A percentile compares a stretch with the other conserved stretches of the same genome.
These are phyloP conservation scores for Trichoderma brevicompactum DNA, from an alignment of 2,329 filamentous ascomycete genomes.

Conservation along the genomic window DNA sequence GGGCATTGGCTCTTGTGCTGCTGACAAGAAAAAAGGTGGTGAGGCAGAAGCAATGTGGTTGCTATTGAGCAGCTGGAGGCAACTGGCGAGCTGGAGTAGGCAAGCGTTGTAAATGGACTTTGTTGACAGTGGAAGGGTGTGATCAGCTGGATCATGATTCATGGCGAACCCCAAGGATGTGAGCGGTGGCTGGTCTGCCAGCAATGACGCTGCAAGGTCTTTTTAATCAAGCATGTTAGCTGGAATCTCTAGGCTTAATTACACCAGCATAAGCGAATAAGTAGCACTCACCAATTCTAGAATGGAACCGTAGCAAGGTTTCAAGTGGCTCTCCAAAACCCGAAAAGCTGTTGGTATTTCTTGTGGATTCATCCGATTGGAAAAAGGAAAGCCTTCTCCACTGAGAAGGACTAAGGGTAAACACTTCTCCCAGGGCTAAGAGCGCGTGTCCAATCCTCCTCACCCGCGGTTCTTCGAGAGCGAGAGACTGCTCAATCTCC, in stretches of 20 bases:
- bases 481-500: neutral
- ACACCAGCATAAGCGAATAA: neutral
- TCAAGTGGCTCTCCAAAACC: constrained; percentile 29
- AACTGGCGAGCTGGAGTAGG: constrained; percentile 27
- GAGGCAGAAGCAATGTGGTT: neutral
- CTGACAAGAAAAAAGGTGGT: neutral
- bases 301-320: constrained; percentile 29
- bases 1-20: neutral
- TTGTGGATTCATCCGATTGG: neutral
- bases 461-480: constrained; percentile 17
- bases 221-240: neutral
- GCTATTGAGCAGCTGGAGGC: constrained; percentile 26
- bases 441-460: constrained; percentile 23
- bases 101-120: constrained; percentile 25
- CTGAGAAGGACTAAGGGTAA: constrained; percentile 21
- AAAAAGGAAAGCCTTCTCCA: constrained; percentile 26
- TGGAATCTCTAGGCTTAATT: neutral
- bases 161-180: constrained; percentile 23
- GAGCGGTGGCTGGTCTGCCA: constrained; percentile 22
- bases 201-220: constrained; percentile 32
- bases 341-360: neutral
- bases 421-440: constrained; percentile 17
- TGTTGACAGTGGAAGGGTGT: constrained; percentile 2
- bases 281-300: constrained; percentile 30
- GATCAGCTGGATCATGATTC: neutral